Evolutionary conservation across 305 asterid genomes (phyloP).

Genomic region (Caryopteris hybrid): DNA sequence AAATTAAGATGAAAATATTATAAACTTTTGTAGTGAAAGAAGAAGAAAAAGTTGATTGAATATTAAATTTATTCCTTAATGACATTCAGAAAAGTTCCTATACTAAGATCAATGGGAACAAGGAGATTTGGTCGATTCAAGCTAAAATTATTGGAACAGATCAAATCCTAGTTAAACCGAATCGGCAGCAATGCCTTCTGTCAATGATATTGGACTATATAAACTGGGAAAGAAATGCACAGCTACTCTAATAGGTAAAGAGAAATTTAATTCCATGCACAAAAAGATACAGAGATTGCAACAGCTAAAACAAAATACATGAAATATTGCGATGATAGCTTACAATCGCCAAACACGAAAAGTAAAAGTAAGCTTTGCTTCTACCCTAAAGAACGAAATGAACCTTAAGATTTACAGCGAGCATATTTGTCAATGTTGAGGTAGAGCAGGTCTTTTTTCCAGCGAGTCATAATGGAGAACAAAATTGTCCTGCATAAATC

Average conservation of each 20-base stretch:
- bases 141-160: not conserved
- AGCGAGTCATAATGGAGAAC: conserved; percentile 77
- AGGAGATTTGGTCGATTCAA: not conserved
- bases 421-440: conserved; percentile 59
- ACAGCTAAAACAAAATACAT: conserved; percentile 21
- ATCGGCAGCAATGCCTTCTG: conserved; percentile 1
- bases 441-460: conserved; percentile 79
- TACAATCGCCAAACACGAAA: conserved; percentile 26
- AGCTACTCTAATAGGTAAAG: too few species aligned
- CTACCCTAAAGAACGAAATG: conserved; percentile 32
- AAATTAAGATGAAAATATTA: too few species aligned
- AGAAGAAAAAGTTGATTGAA: too few species aligned
- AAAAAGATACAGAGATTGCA: conserved; percentile 28
- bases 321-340: conserved; percentile 36
- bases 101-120: not conserved
- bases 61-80: not conserved
- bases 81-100: not conserved
- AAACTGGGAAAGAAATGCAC: not conserved
- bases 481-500: conserved; percentile 82
- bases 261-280: conserved; percentile 23
- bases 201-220: not conserved
- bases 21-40: too few species aligned
- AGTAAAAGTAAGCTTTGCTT: conserved; percentile 28
- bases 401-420: conserved; percentile 45
- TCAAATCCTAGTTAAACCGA: not conserved